phyloP scores from a whole-genome alignment of 805 yeast species.

The Metschnikowia reukaufii region DNA sequence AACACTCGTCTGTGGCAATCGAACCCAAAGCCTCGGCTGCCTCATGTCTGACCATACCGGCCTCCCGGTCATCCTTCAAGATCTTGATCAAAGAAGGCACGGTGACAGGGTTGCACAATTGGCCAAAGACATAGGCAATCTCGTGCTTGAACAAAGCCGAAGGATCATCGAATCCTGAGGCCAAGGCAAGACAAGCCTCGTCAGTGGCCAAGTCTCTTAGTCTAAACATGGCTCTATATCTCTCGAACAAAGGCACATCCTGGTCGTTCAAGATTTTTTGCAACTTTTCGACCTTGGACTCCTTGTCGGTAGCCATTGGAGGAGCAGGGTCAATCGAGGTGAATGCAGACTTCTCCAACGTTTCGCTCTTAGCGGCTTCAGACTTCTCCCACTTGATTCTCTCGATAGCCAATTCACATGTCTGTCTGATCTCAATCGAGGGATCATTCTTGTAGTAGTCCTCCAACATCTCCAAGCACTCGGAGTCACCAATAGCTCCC shows the following conservation, averaged over 20 bases:
- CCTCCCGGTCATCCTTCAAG: conserved; percentile 73
- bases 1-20: conserved; percentile 92
- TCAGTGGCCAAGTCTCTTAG: conserved; percentile 91
- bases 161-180: conserved; percentile 84
- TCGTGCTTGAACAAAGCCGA: conserved; percentile 96
- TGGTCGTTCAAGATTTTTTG: conserved; percentile 73
- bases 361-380: conserved; percentile 62
- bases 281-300: conserved; percentile 63
- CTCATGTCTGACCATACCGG: conserved; percentile 99
- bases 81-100: conserved; percentile 87
- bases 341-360: conserved; percentile 72
- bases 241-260: conserved; percentile 75
- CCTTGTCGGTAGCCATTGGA: conserved; percentile 67
- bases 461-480: conserved; percentile 64
- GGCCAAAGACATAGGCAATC: conserved; percentile 98
- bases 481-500: conserved; percentile 88
- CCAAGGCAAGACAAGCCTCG: conserved; percentile 90
- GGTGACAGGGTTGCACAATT: conserved; percentile 87
- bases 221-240: conserved; percentile 98
- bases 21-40: conserved; percentile 99
- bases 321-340: conserved; percentile 98
- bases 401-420: conserved; percentile 95
- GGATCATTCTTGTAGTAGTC: conserved; percentile 73
- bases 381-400: conserved; percentile 92
- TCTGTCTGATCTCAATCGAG: conserved; percentile 84